Percentiles rank a stretch among this genome's conserved stretches.
phyloP scores from a whole-genome alignment of 306 rosid genomes.

The Quercus engelmannii region DNA sequence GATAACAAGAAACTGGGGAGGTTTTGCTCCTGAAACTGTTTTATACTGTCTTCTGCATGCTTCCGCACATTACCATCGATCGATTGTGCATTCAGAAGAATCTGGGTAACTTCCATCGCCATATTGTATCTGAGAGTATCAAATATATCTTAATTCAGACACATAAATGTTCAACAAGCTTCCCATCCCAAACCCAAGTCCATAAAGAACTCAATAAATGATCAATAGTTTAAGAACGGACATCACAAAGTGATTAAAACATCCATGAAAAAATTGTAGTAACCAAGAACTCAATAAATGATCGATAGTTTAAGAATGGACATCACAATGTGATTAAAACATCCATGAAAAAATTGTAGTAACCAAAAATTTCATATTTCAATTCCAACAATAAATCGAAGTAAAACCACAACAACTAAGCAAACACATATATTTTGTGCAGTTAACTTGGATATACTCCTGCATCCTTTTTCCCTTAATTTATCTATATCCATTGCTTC shows the following conservation, averaged over 20 bases:
- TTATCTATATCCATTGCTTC: no score
- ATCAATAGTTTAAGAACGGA: neutral
- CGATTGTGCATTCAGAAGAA: conserved; percentile 81
- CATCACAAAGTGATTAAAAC: neutral
- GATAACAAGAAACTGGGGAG: conserved; percentile 77
- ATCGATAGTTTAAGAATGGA: neutral
- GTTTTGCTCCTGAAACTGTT: conserved; percentile 92
- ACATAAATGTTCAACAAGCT: neutral
- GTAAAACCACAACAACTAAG: neutral
- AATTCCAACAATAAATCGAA: neutral
- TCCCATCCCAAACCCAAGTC: neutral
- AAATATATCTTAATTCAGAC: neutral
- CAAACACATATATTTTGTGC: neutral
- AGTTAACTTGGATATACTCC: neutral
- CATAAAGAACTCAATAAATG: neutral
- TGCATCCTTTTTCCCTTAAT: no score
- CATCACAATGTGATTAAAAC: neutral
- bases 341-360: neutral
- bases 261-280: no score
- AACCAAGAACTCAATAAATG: neutral
- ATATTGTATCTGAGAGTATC: conserved; percentile 21
- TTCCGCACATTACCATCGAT: conserved; percentile 71
- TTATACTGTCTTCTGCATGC: conserved; percentile 80
- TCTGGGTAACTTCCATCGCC: conserved; percentile 85
- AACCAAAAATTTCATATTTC: neutral